A percentile compares a stretch with the other conserved stretches of the same genome.
phyloP scores from a whole-genome alignment of 1,139 yeast genomes.

The Geotrichum klebahnii region DNA sequence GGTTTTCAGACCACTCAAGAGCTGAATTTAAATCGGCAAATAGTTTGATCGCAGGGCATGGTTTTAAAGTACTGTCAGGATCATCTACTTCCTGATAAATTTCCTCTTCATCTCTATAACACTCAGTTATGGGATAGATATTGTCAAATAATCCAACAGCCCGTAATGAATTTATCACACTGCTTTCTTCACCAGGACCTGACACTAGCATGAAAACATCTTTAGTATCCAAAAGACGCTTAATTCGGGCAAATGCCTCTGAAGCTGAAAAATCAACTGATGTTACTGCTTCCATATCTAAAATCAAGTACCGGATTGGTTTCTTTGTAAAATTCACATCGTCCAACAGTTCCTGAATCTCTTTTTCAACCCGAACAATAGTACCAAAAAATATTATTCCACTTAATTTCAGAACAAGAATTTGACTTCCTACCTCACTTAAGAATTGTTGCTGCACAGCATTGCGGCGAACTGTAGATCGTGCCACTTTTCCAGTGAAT shows the following conservation, averaged over 20 bases:
- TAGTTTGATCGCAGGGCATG: slow-evolving; percentile 49
- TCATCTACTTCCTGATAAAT: slow-evolving; percentile 13
- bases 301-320: slow-evolving; percentile 71
- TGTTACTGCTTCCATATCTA: slow-evolving; percentile 80
- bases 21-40: slow-evolving; percentile 80
- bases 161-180: slow-evolving; percentile 52
- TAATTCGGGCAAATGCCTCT: slow-evolving; percentile 86
- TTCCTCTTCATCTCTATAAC: slow-evolving; percentile 14
- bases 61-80: slow-evolving; percentile 23
- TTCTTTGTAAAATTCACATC: slow-evolving; percentile 44
- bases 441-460: slow-evolving; percentile 84
- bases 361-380: slow-evolving; percentile 80
- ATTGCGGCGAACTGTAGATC: slow-evolving; percentile 90
- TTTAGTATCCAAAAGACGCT: slow-evolving; percentile 68
- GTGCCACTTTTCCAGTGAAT: slow-evolving; percentile 81
- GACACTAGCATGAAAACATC: slow-evolving; percentile 71
- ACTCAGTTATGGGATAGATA: neutral
- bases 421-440: slow-evolving; percentile 83
- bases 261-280: slow-evolving; percentile 93
- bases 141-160: slow-evolving; percentile 68
- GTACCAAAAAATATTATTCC: slow-evolving; percentile 93
- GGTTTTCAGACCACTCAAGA: slow-evolving; percentile 94
- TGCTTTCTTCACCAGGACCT: slow-evolving; percentile 65
- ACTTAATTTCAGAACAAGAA: slow-evolving; percentile 77
- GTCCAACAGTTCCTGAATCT: slow-evolving; percentile 64